Conservation (phyloP, 2,329 filamentous ascomycete genomes). For the Tolypocladium ophioglossoides region DNA sequence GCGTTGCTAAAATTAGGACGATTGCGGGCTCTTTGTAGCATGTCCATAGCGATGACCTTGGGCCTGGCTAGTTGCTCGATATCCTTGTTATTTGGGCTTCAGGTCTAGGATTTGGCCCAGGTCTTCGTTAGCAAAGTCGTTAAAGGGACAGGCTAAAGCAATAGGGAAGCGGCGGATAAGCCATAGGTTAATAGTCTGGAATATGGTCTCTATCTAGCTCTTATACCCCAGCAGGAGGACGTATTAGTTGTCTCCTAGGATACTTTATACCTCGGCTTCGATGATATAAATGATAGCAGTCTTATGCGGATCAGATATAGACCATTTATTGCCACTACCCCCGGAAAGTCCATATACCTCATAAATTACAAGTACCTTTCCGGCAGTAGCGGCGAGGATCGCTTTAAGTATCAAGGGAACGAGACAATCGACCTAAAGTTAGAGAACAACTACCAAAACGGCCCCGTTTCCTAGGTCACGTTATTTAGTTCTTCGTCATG, state of each 20-base stretch:
- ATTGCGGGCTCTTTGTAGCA: conserved; percentile 27
- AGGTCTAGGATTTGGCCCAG: too few relatives aligned
- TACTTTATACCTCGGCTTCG: conserved; percentile 61
- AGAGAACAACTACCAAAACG: too few relatives aligned
- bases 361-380: too few relatives aligned
- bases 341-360: too few relatives aligned
- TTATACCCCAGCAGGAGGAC: conserved; percentile 63
- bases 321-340: too few relatives aligned
- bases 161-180: conserved; percentile 56
- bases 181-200: conserved; percentile 63
- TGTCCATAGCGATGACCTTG: neutral
- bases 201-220: conserved; percentile 60
- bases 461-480: too few relatives aligned
- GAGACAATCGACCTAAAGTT: too few relatives aligned
- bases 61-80: neutral
- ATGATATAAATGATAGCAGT: conserved; percentile 62
- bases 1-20: conserved; percentile 64
- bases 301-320: conserved; percentile 36
- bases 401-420: too few relatives aligned
- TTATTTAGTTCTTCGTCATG: too few relatives aligned
- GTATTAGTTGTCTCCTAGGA: conserved; percentile 60
- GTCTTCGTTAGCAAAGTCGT: too few relatives aligned
- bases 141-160: conserved; percentile 53
- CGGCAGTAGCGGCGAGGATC: too few relatives aligned
- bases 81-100: neutral